These are phyloP conservation scores for Penicillium sp. DNA, from an alignment of 2,329 filamentous ascomycete species.

Conservation along the genomic window DNA sequence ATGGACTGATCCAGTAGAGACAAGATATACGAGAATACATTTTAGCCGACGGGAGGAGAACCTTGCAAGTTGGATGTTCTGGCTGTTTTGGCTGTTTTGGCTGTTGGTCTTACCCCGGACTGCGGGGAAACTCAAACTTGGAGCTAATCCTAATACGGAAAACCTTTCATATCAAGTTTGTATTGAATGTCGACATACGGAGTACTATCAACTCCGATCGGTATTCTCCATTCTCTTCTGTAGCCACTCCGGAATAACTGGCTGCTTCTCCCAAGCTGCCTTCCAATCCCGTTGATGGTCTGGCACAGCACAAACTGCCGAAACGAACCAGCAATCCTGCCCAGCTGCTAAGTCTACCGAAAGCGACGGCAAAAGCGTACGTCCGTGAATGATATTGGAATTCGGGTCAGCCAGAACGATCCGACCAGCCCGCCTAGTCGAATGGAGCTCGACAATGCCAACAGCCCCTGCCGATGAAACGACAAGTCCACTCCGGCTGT, in stretches of 20 bases:
- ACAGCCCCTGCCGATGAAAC: slow-evolving; percentile 52
- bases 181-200: too few species aligned
- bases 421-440: slow-evolving; percentile 54
- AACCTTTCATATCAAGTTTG: neutral
- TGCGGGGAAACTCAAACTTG: neutral
- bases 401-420: slow-evolving; percentile 76
- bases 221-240: slow-evolving; percentile 47
- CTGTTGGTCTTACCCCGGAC: slow-evolving; percentile 5
- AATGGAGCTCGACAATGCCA: slow-evolving; percentile 49
- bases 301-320: slow-evolving; percentile 69
- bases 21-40: neutral
- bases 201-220: neutral
- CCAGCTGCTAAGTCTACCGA: slow-evolving; percentile 60
- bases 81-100: neutral
- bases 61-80: too few species aligned
- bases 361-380: slow-evolving; percentile 69
- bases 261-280: slow-evolving; percentile 60
- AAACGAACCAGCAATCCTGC: slow-evolving; percentile 64
- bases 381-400: slow-evolving; percentile 70
- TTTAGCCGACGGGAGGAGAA: slow-evolving; percentile 1
- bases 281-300: slow-evolving; percentile 52
- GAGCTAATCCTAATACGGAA: neutral
- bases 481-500: slow-evolving; percentile 37
- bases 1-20: neutral
- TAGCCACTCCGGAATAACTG: slow-evolving; percentile 61